phyloP scores from a whole-genome alignment of 1,284 basidiomycete species.

The Meripilus lineatus region DNA sequence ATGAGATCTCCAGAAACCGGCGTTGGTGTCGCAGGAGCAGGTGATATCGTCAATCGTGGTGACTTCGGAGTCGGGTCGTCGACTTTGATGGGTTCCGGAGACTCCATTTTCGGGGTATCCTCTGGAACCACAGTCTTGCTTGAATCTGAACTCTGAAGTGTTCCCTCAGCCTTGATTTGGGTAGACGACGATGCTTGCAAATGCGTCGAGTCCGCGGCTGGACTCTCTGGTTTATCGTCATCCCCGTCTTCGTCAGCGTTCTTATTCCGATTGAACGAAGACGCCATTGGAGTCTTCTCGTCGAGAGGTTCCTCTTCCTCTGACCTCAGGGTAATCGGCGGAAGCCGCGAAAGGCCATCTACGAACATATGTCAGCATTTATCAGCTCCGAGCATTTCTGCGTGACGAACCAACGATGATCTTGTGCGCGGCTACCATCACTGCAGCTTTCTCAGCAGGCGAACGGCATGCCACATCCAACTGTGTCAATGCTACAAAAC shows the following conservation, averaged over 20 bases:
- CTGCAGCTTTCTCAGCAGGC: slow-evolving; percentile 75
- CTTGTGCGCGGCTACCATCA: slow-evolving; percentile 81
- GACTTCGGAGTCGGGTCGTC: slow-evolving; percentile 11
- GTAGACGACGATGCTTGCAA: not conserved
- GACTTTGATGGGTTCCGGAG: not conserved
- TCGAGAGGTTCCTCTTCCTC: slow-evolving; percentile 47
- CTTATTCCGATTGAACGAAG: slow-evolving; percentile 21
- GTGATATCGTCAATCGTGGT: slow-evolving; percentile 23
- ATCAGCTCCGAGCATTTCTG: not conserved
- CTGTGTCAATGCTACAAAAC: slow-evolving; percentile 56
- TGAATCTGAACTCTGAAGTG: not conserved
- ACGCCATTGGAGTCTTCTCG: slow-evolving; percentile 32
- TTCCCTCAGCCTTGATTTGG: not conserved
- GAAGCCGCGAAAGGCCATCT: slow-evolving; percentile 69
- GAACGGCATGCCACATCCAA: slow-evolving; percentile 58
- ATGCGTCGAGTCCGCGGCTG: not conserved
- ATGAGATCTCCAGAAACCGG: slow-evolving; percentile 74
- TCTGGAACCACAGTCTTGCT: not conserved
- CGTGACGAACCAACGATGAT: slow-evolving; percentile 64
- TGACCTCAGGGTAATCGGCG: slow-evolving; percentile 59
- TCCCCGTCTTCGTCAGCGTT: slow-evolving; percentile 16
- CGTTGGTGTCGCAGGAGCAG: slow-evolving; percentile 31
- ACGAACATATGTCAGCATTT: not conserved
- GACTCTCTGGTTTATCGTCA: slow-evolving; percentile 4
- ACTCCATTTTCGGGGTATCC: not conserved